Evolutionary conservation across 2,329 filamentous ascomycete genomes (phyloP).

Genomic region (Epichloe scottii): DNA sequence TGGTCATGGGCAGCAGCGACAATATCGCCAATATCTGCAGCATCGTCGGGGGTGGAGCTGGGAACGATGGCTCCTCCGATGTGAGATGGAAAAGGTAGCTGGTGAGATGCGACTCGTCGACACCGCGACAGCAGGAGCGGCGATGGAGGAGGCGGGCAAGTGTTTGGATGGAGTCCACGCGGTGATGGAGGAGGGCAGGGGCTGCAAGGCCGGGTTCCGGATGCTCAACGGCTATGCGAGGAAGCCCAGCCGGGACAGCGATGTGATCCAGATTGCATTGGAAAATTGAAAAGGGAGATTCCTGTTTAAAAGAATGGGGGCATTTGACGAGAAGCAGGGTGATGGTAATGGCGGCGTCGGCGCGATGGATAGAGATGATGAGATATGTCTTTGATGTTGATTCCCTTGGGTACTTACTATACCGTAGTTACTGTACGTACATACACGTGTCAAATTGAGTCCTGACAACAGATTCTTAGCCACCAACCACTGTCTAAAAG

Average conservation of each 20-base stretch:
- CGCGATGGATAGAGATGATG: neutral
- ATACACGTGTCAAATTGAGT: neutral
- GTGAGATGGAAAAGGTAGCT: slow-evolving; percentile 68
- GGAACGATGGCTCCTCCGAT: slow-evolving; percentile 90
- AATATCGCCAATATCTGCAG: slow-evolving; percentile 66
- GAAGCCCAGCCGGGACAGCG: slow-evolving; percentile 38
- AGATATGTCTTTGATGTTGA: neutral
- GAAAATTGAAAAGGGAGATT: slow-evolving; percentile 8
- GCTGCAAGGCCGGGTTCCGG: slow-evolving; percentile 45
- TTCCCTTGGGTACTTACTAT: neutral
- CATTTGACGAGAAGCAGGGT: neutral
- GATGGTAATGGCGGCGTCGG: neutral
- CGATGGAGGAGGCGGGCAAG: slow-evolving; percentile 43
- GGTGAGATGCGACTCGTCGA: slow-evolving; percentile 49
- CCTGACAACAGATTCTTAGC: neutral
- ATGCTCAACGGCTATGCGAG: slow-evolving; percentile 50
- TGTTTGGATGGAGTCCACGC: slow-evolving; percentile 47
- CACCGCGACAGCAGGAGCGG: slow-evolving; percentile 36
- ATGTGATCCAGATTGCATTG: slow-evolving; percentile 27
- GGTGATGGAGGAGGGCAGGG: slow-evolving; percentile 51
- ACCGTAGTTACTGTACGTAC: neutral
- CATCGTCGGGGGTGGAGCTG: slow-evolving; percentile 80
- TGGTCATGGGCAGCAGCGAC: slow-evolving; percentile 53
- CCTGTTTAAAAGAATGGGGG: neutral
- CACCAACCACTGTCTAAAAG: too few species aligned